Evolutionary conservation across 148 eudicot species (phyloP).

Genomic region (Heliamphora exappendiculata): DNA sequence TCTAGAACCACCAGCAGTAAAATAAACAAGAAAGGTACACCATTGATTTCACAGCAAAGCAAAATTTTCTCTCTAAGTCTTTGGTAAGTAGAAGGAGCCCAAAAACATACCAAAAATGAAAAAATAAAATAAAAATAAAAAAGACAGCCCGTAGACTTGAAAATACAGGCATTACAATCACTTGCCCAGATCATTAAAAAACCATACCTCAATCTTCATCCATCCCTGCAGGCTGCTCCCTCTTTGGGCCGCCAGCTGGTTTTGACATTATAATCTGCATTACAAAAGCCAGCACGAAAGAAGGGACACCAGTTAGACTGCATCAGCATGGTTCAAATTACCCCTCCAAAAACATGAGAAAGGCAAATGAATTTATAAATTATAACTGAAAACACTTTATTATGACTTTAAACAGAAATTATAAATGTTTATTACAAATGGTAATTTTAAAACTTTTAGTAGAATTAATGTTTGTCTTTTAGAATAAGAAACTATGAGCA

Average conservation of each 20-base stretch:
- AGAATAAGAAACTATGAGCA: no score
- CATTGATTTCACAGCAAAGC: not conserved
- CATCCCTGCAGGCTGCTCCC: conserved; percentile 60
- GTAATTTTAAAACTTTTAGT: no score
- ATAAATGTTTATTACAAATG: no score
- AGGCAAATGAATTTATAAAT: no score
- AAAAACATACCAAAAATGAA: no score
- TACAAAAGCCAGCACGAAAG: not conserved
- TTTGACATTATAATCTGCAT: conserved; percentile 92
- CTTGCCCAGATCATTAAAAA: not conserved
- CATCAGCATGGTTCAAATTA: not conserved
- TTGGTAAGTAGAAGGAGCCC: not conserved
- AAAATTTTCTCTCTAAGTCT: not conserved
- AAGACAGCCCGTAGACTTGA: not conserved
- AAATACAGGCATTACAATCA: not conserved
- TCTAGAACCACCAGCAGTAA: not conserved
- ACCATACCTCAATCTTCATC: conserved; percentile 75
- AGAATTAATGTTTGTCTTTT: no score
- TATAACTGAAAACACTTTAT: no score
- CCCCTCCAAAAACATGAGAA: not conserved
- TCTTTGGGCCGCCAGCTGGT: conserved; percentile 93
- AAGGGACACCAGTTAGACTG: not conserved
- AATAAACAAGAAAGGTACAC: not conserved
- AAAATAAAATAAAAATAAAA: no score
- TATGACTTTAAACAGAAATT: no score